A percentile compares a stretch with the other conserved stretches of the same genome.
Conservation (phyloP, 495 filamentous ascomycete genomes). For the Penicillium manginii region DNA sequence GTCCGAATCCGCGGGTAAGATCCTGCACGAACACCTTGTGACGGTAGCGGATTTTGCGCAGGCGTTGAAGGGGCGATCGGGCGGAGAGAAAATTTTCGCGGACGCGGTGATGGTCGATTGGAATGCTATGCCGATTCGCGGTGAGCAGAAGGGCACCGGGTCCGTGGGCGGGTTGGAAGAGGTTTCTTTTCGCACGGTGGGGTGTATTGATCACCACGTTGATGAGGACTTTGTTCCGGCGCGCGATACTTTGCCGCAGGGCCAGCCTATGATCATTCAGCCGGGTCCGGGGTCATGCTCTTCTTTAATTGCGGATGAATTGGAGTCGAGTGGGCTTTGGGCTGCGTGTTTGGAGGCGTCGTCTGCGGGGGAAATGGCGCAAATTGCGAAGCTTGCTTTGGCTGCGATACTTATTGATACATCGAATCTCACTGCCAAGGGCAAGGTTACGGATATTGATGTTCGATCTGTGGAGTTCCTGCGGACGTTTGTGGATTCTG, state of each 20-base stretch:
- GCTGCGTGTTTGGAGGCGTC: constrained; percentile 10
- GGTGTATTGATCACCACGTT: constrained; percentile 91
- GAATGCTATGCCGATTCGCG: constrained; percentile 69
- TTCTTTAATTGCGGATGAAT: constrained; percentile 70
- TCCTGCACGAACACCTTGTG: constrained; percentile 47
- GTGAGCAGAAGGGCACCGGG: constrained; percentile 28
- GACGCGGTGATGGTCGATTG: constrained; percentile 80
- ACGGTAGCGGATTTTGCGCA: constrained; percentile 46
- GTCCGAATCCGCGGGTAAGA: constrained; percentile 29
- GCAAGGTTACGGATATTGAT: constrained; percentile 78
- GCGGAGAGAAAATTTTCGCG: constrained; percentile 28
- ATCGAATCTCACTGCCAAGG: constrained; percentile 64
- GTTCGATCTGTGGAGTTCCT: constrained; percentile 65
- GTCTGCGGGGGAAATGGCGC: constrained; percentile 40
- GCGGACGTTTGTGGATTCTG: constrained; percentile 51
- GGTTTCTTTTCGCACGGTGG: constrained; percentile 58
- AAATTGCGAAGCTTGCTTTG: constrained; percentile 77
- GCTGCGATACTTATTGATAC: constrained; percentile 88
- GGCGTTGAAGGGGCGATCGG: constrained; percentile 17
- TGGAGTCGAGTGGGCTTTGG: constrained; percentile 60
- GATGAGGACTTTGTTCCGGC: constrained; percentile 70
- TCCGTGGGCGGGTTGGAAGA: constrained; percentile 33
- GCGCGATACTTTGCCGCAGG: constrained; percentile 11
- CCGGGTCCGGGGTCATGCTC: constrained; percentile 76
- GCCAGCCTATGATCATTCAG: constrained; percentile 63